Evolutionary conservation across 768 basidiomycete genomes (phyloP), one percentile per base, ranked within the genome.

Genomic region (Calocera cornea): DNA sequence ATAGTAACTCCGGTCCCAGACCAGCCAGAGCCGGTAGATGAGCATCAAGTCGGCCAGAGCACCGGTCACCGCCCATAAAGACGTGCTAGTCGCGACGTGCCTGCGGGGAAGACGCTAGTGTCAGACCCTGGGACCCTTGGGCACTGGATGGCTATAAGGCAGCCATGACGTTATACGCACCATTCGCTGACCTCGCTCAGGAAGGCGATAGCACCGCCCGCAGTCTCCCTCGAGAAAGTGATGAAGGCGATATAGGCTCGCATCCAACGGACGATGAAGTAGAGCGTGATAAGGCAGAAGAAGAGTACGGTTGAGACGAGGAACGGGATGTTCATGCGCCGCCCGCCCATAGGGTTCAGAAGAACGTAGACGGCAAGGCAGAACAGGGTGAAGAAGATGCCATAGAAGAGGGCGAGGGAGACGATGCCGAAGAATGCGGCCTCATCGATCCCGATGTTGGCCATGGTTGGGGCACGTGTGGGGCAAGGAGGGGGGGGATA

Each of bases 361-460:
- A 60, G 54, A 2, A 60, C 54, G 19, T 60, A 60, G 5, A 60
- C 54, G 2, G 54, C 54, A 2, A 60, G 54, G 54, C 54, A 60
- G 54, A 60, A 60, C 14, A 60, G 54, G 54, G 54, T 60, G 54
- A 60, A 60, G 27, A 60, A 60, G 54, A 60, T 60, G 54, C 54
- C 54, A 27, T 60, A 60, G 54, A 60, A 60, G 31, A 60, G 19
- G 2, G 54, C 2, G 27, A 60, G 54, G 54, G 5, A 60, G 54
- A 60, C 31, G 54, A 60, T 60, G 54, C 54, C 54, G 31, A 60
- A 60, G 54, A 60, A 60, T 5, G 54, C 54, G 10, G 54, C 54
- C 54, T 60, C 54, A 19, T 60, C 54, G 54, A 60, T 60, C 31
- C 54, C 54, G 19, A 60, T 60, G 54, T 60, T 60, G 54, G 22